A percentile compares a stretch with the other conserved stretches of the same genome.
These are phyloP conservation scores for Starmerella floricola DNA, from an alignment of 805 yeast species.

Conservation along the genomic window DNA sequence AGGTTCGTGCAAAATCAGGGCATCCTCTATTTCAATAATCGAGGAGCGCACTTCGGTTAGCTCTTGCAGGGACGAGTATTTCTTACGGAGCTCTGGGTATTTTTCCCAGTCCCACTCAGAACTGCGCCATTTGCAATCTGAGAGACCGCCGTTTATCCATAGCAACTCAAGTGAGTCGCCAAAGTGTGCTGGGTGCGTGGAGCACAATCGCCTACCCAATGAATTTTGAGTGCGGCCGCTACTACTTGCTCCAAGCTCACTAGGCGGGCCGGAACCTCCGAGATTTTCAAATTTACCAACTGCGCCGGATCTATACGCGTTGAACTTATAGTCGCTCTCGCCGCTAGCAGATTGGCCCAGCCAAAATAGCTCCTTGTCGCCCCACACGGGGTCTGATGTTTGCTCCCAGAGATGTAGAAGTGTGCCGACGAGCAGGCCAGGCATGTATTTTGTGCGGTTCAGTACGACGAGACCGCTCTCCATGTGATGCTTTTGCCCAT, in stretches of 20 bases:
- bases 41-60: background rate
- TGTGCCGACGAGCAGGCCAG: conserved; percentile 3
- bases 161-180: background rate
- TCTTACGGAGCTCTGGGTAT: background rate
- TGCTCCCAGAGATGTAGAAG: conserved; percentile 1
- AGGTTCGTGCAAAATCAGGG: conserved; percentile 4
- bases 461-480: conserved; percentile 7
- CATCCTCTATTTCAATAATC: background rate
- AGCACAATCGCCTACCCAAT: background rate
- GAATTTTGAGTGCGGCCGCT: no score
- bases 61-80: background rate
- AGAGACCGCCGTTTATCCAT: conserved; percentile 13
- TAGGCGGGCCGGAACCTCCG: no score
- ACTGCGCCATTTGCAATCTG: conserved; percentile 1
- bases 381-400: conserved; percentile 2
- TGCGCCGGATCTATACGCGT: conserved; percentile 1
- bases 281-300: conserved; percentile 2
- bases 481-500: background rate
- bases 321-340: background rate
- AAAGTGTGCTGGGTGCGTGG: conserved; percentile 7
- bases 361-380: conserved; percentile 13
- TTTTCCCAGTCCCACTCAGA: conserved; percentile 2
- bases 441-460: background rate
- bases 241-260: no score
- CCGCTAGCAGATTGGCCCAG: conserved; percentile 9